Evolutionary conservation across 163 green algal genomes (phyloP).

Genomic region (Prototheca stagnorum): DNA sequence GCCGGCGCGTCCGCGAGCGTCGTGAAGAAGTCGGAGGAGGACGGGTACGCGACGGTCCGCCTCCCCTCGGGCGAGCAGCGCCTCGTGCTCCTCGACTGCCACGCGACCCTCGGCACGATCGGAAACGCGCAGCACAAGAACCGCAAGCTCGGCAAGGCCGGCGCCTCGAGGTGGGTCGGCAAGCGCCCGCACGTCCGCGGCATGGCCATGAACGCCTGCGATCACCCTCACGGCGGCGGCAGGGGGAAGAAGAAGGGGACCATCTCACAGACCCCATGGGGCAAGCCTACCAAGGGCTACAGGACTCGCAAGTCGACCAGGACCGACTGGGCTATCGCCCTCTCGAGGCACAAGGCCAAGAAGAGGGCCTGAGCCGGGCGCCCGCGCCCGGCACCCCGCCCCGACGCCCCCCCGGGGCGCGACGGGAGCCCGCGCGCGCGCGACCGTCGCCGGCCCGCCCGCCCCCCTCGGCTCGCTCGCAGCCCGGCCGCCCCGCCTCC

Average conservation of each 20-base stretch:
- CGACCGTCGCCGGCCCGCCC: too few species aligned
- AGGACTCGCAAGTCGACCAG: conserved; percentile 47
- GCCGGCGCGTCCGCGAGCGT: conserved; percentile 42
- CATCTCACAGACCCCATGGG: conserved; percentile 66
- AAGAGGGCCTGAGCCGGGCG: background rate
- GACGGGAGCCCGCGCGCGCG: too few species aligned
- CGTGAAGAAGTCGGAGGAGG: conserved; percentile 37
- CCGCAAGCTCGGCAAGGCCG: conserved; percentile 69
- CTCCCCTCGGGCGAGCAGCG: conserved; percentile 73
- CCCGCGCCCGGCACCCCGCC: conserved; percentile 4
- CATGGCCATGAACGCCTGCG: conserved; percentile 79
- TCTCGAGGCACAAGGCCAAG: conserved; percentile 34
- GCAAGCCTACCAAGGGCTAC: conserved; percentile 64
- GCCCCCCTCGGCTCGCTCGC: too few species aligned
- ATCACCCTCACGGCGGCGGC: conserved; percentile 79
- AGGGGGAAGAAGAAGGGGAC: conserved; percentile 58
- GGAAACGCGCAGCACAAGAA: conserved; percentile 75
- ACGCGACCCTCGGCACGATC: conserved; percentile 73
- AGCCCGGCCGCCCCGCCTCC: too few species aligned
- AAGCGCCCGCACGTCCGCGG: conserved; percentile 44
- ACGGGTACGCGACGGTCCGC: conserved; percentile 46
- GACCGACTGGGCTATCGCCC: conserved; percentile 57
- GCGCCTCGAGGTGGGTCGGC: conserved; percentile 47
- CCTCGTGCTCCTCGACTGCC: conserved; percentile 49
- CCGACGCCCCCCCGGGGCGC: too few species aligned